Conservation (phyloP, 2,329 filamentous ascomycete genomes). For the Knufia fluminis region DNA sequence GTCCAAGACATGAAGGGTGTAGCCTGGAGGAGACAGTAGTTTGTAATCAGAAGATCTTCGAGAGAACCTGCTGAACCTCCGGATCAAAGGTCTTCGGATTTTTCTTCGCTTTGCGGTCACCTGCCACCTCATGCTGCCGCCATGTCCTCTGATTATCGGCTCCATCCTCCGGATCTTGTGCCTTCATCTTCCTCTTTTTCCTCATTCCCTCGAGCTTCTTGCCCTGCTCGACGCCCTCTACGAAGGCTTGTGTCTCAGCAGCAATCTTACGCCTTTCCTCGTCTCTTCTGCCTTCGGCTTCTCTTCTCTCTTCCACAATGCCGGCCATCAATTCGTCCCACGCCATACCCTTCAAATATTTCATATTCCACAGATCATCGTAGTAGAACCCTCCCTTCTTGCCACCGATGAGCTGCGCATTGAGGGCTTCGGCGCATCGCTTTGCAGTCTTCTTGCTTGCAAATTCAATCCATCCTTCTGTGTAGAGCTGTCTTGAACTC, state of each 20-base stretch:
- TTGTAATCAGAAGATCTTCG: slow-evolving; percentile 38
- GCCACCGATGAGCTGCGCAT: slow-evolving; percentile 35
- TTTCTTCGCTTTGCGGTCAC: slow-evolving; percentile 11
- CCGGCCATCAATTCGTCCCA: slow-evolving; percentile 40
- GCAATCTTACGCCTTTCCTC: slow-evolving; percentile 35
- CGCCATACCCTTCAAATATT: slow-evolving; percentile 34
- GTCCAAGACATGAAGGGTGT: neutral
- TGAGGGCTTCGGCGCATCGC: slow-evolving; percentile 37
- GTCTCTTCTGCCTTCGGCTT: slow-evolving; percentile 33
- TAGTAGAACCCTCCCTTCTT: slow-evolving; percentile 38
- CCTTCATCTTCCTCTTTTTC: slow-evolving; percentile 36
- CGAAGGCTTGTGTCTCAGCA: slow-evolving; percentile 37
- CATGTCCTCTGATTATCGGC: slow-evolving; percentile 27
- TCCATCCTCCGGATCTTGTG: slow-evolving; percentile 20
- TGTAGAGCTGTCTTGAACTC: slow-evolving; percentile 34
- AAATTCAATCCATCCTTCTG: slow-evolving; percentile 41
- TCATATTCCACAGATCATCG: slow-evolving; percentile 40
- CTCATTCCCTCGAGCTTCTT: slow-evolving; percentile 32
- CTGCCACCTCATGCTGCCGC: slow-evolving; percentile 34
- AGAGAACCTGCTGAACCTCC: slow-evolving; percentile 36
- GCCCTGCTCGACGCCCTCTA: slow-evolving; percentile 32
- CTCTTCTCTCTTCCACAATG: slow-evolving; percentile 33
- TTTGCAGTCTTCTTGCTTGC: slow-evolving; percentile 37
- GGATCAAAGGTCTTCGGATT: slow-evolving; percentile 25
- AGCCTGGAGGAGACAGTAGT: too few relatives aligned